Percentiles rank a stretch among this genome's conserved stretches.
These are phyloP conservation scores for Acanthamoeba lenticulata DNA, from an alignment of 208 protist genomes.

Conservation along the genomic window DNA sequence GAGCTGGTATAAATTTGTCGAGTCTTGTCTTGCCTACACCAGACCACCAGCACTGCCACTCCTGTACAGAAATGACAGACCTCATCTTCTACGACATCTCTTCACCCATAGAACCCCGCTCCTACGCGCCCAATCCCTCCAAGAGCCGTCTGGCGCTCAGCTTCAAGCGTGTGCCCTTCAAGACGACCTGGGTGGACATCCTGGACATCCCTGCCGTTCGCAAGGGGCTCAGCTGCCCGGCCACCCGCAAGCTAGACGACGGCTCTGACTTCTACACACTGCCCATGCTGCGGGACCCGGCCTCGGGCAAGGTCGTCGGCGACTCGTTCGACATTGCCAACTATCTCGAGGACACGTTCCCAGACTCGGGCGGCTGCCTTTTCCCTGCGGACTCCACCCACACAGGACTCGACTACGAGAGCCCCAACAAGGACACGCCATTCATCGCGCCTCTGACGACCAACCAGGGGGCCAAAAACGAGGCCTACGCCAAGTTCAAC, in stretches of 20 bases:
- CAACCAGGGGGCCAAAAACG: slow-evolving; percentile 22
- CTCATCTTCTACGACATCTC: slow-evolving; percentile 50
- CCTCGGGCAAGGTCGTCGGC: background rate
- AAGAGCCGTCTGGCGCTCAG: slow-evolving; percentile 23
- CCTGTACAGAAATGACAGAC: background rate
- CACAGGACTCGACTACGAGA: slow-evolving; percentile 40
- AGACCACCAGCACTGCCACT: background rate
- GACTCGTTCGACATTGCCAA: slow-evolving; percentile 39
- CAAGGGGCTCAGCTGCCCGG: slow-evolving; percentile 36
- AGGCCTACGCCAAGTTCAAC: slow-evolving; percentile 27
- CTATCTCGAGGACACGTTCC: slow-evolving; percentile 44
- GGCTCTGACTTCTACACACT: slow-evolving; percentile 23
- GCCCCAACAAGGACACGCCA: slow-evolving; percentile 17
- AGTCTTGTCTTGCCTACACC: too few species aligned
- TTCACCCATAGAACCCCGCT: slow-evolving; percentile 37
- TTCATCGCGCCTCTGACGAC: slow-evolving; percentile 6
- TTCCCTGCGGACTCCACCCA: slow-evolving; percentile 26
- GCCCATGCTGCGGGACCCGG: slow-evolving; percentile 12
- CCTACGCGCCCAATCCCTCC: slow-evolving; percentile 32
- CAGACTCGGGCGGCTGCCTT: slow-evolving; percentile 21
- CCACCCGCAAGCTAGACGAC: background rate
- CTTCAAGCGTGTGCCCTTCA: slow-evolving; percentile 32
- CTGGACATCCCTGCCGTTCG: slow-evolving; percentile 10
- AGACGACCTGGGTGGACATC: slow-evolving; percentile 35
- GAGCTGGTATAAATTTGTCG: too few species aligned